A percentile compares a stretch with the other conserved stretches of the same genome.
phyloP scores from a whole-genome alignment of 2,329 filamentous ascomycete species.

The Exophiala aquamarina region DNA sequence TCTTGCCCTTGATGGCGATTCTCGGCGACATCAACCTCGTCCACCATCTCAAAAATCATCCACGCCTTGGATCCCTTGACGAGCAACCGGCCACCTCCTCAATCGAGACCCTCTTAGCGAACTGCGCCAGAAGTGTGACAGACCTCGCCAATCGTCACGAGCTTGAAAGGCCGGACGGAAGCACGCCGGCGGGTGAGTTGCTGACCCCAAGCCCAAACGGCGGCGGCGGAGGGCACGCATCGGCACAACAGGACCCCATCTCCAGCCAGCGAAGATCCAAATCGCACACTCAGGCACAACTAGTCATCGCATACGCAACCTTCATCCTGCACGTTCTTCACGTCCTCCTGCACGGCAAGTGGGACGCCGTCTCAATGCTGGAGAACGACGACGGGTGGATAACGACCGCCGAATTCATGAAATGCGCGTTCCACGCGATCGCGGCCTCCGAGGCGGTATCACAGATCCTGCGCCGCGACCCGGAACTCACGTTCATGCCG shows the following conservation, averaged over 20 bases:
- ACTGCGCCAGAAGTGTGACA: slow-evolving; percentile 34
- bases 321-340: slow-evolving; percentile 51
- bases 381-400: slow-evolving; percentile 50
- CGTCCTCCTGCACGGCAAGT: slow-evolving; percentile 50
- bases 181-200: slow-evolving; percentile 7
- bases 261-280: slow-evolving; percentile 21
- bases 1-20: slow-evolving; percentile 50
- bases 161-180: slow-evolving; percentile 11
- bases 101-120: slow-evolving; percentile 18
- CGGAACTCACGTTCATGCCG: slow-evolving; percentile 53
- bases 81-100: slow-evolving; percentile 26
- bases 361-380: slow-evolving; percentile 51
- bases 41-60: slow-evolving; percentile 46
- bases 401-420: slow-evolving; percentile 44
- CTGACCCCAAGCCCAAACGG: slow-evolving; percentile 34
- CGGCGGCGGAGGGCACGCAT: slow-evolving; percentile 23
- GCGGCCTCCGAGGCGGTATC: slow-evolving; percentile 47
- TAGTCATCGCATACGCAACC: slow-evolving; percentile 48
- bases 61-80: slow-evolving; percentile 39
- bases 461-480: slow-evolving; percentile 48
- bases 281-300: slow-evolving; percentile 32
- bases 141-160: slow-evolving; percentile 40
- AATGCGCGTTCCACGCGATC: slow-evolving; percentile 47
- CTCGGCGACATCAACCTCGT: slow-evolving; percentile 52
- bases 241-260: slow-evolving; percentile 8